Percentiles rank a stretch among this genome's conserved stretches.
Conservation (phyloP, 2,329 filamentous ascomycete species). For the Rhinocladiella mackenziei region DNA sequence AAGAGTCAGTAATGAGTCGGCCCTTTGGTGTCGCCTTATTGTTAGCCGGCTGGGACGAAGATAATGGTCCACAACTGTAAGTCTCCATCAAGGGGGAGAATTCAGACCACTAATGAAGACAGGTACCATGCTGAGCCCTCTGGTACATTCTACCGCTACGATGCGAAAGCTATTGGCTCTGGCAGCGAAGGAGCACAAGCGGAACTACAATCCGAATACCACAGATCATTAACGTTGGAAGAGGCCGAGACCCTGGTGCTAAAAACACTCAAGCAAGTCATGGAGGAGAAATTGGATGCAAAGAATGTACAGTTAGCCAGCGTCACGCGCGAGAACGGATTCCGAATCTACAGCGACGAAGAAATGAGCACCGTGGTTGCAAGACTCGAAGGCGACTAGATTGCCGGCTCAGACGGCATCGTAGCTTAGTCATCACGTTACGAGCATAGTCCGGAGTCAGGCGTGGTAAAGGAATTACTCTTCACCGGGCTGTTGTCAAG, state of each 20-base stretch:
- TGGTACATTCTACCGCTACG: conserved; percentile 97
- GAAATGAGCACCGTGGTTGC: conserved; percentile 94
- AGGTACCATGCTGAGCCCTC: conserved; percentile 96
- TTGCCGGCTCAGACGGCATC: neutral
- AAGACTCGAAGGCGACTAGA: conserved; percentile 51
- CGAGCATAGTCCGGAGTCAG: conserved; percentile 24
- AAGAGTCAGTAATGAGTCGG: conserved; percentile 97
- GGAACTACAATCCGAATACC: conserved; percentile 97
- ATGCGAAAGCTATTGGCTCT: conserved; percentile 97
- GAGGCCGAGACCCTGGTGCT: conserved; percentile 94
- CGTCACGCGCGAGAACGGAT: conserved; percentile 95
- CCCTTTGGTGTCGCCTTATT: conserved; percentile 95
- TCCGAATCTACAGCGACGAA: conserved; percentile 96
- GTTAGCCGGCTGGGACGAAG: conserved; percentile 95
- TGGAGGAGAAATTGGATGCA: conserved; percentile 98
- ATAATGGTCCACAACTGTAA: conserved; percentile 77
- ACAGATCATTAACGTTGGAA: conserved; percentile 88
- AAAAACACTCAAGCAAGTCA: conserved; percentile 98
- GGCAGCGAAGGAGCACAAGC: conserved; percentile 96
- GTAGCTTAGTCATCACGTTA: conserved; percentile 2
- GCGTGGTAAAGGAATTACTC: conserved; percentile 8
- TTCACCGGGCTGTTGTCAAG: neutral
- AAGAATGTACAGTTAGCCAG: conserved; percentile 99
- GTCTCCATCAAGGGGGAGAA: conserved; percentile 33
- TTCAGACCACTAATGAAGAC: conserved; percentile 8